Percentiles rank a stretch among this genome's conserved stretches.
These are phyloP conservation scores for Aspergillus sp. DNA, from an alignment of 2,329 filamentous ascomycete genomes.

Conservation along the genomic window DNA sequence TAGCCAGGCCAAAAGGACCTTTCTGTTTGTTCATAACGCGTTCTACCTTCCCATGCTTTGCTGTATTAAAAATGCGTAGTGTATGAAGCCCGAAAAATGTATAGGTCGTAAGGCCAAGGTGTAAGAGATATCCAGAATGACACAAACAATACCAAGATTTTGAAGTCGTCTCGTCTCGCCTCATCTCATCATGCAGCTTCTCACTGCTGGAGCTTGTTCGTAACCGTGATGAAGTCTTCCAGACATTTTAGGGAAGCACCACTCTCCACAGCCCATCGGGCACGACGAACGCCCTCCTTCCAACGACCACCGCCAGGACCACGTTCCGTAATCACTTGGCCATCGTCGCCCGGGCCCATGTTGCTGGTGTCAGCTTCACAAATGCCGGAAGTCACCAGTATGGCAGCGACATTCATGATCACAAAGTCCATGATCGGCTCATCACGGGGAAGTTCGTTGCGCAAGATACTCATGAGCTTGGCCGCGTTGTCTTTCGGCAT, in stretches of 20 bases:
- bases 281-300: slow-evolving; percentile 88
- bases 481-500: slow-evolving; percentile 78
- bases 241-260: slow-evolving; percentile 79
- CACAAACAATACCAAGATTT: neutral
- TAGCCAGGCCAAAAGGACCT: neutral
- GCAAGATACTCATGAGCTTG: slow-evolving; percentile 70
- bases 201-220: slow-evolving; percentile 45
- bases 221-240: slow-evolving; percentile 73
- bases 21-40: neutral
- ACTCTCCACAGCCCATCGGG: slow-evolving; percentile 79
- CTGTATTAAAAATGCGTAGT: neutral
- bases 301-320: slow-evolving; percentile 81
- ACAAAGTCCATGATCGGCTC: slow-evolving; percentile 90
- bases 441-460: slow-evolving; percentile 62
- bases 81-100: neutral
- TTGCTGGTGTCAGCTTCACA: slow-evolving; percentile 74
- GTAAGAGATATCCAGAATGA: slow-evolving; percentile 2
- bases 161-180: too few relatives aligned
- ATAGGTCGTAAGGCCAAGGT: slow-evolving; percentile 8
- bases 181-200: neutral
- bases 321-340: slow-evolving; percentile 68
- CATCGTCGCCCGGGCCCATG: slow-evolving; percentile 74
- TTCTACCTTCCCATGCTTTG: neutral
- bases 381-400: slow-evolving; percentile 77
- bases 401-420: slow-evolving; percentile 81